phyloP scores from a whole-genome alignment of 176 grass and related monocot species.

The Bromus sterilis region DNA sequence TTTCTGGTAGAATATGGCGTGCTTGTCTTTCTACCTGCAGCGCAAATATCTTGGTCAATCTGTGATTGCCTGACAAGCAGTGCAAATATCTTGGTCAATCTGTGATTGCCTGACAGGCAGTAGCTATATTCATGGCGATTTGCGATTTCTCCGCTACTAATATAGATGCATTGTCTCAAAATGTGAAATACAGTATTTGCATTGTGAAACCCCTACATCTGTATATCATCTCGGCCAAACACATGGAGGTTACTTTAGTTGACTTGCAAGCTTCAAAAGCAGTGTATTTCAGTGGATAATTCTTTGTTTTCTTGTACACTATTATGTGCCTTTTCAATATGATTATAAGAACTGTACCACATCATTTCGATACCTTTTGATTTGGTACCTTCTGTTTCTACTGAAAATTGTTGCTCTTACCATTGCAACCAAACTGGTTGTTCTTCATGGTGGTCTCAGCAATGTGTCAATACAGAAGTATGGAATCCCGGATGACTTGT shows the following conservation, averaged over 20 bases:
- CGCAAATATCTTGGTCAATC: conserved; percentile 3
- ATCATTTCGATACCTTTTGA: neutral
- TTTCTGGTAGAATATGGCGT: neutral
- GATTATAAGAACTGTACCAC: neutral
- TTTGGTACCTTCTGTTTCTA: neutral
- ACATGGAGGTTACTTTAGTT: neutral
- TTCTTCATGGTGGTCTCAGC: no score
- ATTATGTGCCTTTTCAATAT: neutral
- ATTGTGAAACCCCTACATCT: no score
- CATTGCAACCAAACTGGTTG: neutral
- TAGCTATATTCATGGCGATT: neutral
- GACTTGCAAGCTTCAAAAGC: neutral
- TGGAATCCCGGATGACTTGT: neutral
- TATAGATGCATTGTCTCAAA: no score
- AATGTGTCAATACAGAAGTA: neutral
- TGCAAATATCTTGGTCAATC: conserved; percentile 3
- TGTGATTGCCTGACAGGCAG: neutral
- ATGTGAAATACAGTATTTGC: no score
- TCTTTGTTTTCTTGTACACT: neutral
- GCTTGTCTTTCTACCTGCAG: neutral
- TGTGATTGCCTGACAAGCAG: neutral
- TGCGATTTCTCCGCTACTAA: no score
- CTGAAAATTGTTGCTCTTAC: neutral
- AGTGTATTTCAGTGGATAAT: neutral
- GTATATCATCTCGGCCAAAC: no score